Percentiles rank a stretch among this genome's conserved stretches.
Conservation (phyloP, 2,329 filamentous ascomycete genomes). For the Venturia effusa region DNA sequence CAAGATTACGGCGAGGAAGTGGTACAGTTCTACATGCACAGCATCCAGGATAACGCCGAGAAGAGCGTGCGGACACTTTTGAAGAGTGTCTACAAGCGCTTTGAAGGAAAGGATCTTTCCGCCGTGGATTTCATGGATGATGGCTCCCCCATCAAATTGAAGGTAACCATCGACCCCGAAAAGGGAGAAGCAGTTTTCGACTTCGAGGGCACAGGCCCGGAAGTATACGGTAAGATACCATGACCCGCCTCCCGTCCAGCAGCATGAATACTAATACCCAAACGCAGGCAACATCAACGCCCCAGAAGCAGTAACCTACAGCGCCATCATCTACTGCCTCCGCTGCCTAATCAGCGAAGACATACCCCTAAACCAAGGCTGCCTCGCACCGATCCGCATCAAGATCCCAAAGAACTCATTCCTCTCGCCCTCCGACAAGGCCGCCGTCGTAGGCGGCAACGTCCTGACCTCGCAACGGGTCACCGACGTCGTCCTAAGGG, state of each 20-base stretch:
- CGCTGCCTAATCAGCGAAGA: conserved; percentile 70
- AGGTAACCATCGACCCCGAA: conserved; percentile 61
- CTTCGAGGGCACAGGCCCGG: conserved; percentile 65
- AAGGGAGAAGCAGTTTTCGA: conserved; percentile 71
- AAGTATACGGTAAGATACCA: conserved; percentile 58
- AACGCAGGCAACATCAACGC: conserved; percentile 60
- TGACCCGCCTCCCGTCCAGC: neutral
- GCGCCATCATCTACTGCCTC: conserved; percentile 77
- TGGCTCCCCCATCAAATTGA: conserved; percentile 65
- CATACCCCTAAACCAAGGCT: conserved; percentile 81
- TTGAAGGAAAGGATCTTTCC: conserved; percentile 58
- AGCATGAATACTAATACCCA: neutral
- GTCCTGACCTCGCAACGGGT: conserved; percentile 70
- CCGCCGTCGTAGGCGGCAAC: conserved; percentile 75
- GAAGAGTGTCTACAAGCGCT: conserved; percentile 57
- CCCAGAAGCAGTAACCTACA: conserved; percentile 71
- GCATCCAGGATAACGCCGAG: conserved; percentile 73
- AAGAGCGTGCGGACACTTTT: conserved; percentile 62
- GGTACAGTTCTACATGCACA: conserved; percentile 75
- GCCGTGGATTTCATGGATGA: conserved; percentile 83
- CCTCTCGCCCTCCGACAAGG: conserved; percentile 62
- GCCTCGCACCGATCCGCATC: conserved; percentile 65
- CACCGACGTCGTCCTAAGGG: conserved; percentile 72
- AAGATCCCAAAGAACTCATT: conserved; percentile 62
- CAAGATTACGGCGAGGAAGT: conserved; percentile 66